Evolutionary conservation across 139 green algal genomes (phyloP).

Genomic region (Chlorokybus atmophyticus): DNA sequence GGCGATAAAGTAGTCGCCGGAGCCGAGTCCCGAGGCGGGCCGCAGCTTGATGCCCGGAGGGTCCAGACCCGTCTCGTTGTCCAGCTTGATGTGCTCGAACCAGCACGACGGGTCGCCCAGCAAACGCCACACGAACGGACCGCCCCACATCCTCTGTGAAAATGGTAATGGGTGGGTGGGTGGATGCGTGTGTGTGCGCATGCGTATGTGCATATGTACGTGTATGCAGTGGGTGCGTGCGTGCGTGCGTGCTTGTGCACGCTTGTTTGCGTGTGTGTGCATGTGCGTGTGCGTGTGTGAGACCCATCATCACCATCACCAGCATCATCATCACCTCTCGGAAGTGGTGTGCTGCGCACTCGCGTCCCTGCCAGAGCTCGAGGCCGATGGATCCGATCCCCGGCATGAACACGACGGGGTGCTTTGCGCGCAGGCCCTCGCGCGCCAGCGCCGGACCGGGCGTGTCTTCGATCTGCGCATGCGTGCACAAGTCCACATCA

Average conservation of each 20-base stretch:
- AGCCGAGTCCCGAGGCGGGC: slow-evolving; percentile 16
- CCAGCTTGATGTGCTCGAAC: slow-evolving; percentile 37
- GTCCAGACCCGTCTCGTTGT: slow-evolving; percentile 29
- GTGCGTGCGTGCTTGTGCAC: no score
- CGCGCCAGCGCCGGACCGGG: slow-evolving; percentile 1
- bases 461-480: no score
- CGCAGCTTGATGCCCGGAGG: slow-evolving; percentile 13
- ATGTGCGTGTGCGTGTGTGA: no score
- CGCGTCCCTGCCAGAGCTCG: slow-evolving; percentile 55
- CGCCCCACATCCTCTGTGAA: no score
- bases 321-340: no score
- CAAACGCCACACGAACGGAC: background rate
- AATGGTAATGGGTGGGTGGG: no score
- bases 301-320: no score
- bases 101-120: slow-evolving; percentile 26
- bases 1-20: slow-evolving; percentile 27
- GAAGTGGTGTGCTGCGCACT: slow-evolving; percentile 43
- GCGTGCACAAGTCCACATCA: no score
- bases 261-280: no score
- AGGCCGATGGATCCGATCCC: slow-evolving; percentile 32
- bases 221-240: no score
- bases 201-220: no score
- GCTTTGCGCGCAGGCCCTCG: slow-evolving; percentile 7
- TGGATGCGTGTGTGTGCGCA: no score
- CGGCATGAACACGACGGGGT: slow-evolving; percentile 24